Conservation (phyloP, 1,284 basidiomycete species). For the Anthracocystis panici-leucophaei region DNA sequence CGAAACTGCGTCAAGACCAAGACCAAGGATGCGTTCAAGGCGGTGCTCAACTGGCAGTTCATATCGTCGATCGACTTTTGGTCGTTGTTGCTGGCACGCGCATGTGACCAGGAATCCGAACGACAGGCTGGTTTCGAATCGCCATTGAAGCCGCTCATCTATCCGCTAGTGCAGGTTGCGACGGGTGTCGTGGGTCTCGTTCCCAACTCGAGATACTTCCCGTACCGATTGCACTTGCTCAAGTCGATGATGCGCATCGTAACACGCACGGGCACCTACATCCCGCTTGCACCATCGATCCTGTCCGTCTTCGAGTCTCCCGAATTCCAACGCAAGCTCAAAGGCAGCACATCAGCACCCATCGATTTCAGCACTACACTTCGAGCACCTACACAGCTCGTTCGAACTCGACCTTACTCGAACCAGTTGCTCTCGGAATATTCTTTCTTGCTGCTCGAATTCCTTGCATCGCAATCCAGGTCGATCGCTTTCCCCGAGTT, state of each 20-base stretch:
- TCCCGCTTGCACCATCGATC: slow-evolving; percentile 87
- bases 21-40: slow-evolving; percentile 70
- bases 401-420: slow-evolving; percentile 86
- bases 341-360: slow-evolving; percentile 87
- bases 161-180: slow-evolving; percentile 93
- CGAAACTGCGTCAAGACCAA: slow-evolving; percentile 90
- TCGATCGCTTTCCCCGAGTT: slow-evolving; percentile 90
- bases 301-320: slow-evolving; percentile 86
- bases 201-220: slow-evolving; percentile 82
- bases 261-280: slow-evolving; percentile 84
- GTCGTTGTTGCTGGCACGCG: slow-evolving; percentile 77
- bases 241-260: slow-evolving; percentile 80
- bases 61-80: slow-evolving; percentile 97
- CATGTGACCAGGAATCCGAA: slow-evolving; percentile 56
- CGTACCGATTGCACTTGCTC: slow-evolving; percentile 81
- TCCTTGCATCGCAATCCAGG: slow-evolving; percentile 74
- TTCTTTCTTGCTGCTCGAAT: slow-evolving; percentile 81
- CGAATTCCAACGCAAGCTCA: slow-evolving; percentile 81
- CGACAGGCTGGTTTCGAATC: slow-evolving; percentile 73
- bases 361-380: slow-evolving; percentile 89
- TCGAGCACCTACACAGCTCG: slow-evolving; percentile 87
- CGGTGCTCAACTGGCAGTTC: slow-evolving; percentile 88
- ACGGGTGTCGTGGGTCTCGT: slow-evolving; percentile 93
- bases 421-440: slow-evolving; percentile 88
- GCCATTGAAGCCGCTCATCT: slow-evolving; percentile 87